phyloP scores from a whole-genome alignment of 176 grass and related monocot genomes.

The Aegilops longissima region DNA sequence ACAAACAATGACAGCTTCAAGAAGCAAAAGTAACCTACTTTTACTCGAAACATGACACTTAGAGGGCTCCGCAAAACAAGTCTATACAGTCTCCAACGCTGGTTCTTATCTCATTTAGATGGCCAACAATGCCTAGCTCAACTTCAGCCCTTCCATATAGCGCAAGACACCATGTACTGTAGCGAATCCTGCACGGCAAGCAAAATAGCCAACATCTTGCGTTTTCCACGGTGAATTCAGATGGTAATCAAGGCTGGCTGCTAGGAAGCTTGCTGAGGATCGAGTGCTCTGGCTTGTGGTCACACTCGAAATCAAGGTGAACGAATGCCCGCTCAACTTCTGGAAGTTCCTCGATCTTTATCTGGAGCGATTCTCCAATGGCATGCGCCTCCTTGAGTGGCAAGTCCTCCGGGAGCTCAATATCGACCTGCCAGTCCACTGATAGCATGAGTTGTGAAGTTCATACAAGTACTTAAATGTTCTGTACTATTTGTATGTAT shows the following conservation, averaged over 20 bases:
- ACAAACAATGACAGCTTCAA: neutral
- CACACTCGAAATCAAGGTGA: constrained; percentile 89
- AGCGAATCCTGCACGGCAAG: constrained; percentile 21
- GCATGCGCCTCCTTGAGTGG: constrained; percentile 86
- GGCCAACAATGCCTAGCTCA: neutral
- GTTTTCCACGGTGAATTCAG: neutral
- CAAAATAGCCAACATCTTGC: neutral
- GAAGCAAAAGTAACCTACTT: constrained; percentile 16
- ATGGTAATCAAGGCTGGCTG: constrained; percentile 47
- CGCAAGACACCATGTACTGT: neutral
- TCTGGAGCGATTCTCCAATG: constrained; percentile 88
- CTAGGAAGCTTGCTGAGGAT: constrained; percentile 85
- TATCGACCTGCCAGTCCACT: constrained; percentile 71
- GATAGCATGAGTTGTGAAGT: neutral
- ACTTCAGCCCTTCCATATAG: neutral
- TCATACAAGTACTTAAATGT: neutral
- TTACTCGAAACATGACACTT: neutral
- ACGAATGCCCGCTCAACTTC: constrained; percentile 94
- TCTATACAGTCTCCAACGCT: neutral
- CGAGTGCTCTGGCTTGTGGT: constrained; percentile 85
- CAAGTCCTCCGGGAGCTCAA: constrained; percentile 94
- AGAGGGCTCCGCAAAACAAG: neutral
- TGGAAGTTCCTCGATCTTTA: constrained; percentile 86
- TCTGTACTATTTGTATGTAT: neutral
- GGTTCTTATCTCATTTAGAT: constrained; percentile 3